Base-by-base conservation (phyloP, 306 rosid genomes). In the Prunus mira region DNA sequence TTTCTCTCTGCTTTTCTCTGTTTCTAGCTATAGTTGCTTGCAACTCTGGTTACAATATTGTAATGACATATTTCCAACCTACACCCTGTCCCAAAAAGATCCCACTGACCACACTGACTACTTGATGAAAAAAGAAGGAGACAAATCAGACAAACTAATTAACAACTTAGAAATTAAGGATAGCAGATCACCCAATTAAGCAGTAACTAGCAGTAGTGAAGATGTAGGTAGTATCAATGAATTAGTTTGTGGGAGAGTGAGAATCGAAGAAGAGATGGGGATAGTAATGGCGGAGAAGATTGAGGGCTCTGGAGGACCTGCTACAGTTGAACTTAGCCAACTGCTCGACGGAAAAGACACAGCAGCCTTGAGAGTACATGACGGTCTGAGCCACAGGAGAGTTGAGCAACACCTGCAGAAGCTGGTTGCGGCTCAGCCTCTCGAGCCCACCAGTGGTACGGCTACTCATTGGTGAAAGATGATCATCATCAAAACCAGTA, bases 331-430 rank as follows among this genome's bases (percentile, higher is more conserved):
- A 71, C 62, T 82, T 2, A 17, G 75, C 82, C 27, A 91, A 30
- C 83, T 91, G 97, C 81, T 93, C 96, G 4, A 74, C 32, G 0
- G 97, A 85, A 71, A 90, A 85, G 7, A 95, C 92, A 61, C 97
- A 95, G 51, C 75, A 74, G 0, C 90, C 94, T 71, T 78, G 86
- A 1, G 94, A 84, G 51, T 69, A 85, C 27, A 95, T 90, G 80
- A 63, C 50, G 17, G 90, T 92, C 79, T 92, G 98, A 0, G 91
- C 89, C 15, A 90, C 93, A 0, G 92, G 92, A 2, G 98, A 95
- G 83, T 89, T 92, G 22, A 92, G 89, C 30, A 90, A 64, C 1
- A 92, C 90, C 84, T 87, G 97, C 61, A 95, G 78, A 0, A 89
- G 65, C 84, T 95, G 98, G 76, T 75, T 85, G 30, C 97, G 46